Evolutionary conservation across 2,329 filamentous ascomycete species (phyloP).

Genomic region (Cercospora sp.): DNA sequence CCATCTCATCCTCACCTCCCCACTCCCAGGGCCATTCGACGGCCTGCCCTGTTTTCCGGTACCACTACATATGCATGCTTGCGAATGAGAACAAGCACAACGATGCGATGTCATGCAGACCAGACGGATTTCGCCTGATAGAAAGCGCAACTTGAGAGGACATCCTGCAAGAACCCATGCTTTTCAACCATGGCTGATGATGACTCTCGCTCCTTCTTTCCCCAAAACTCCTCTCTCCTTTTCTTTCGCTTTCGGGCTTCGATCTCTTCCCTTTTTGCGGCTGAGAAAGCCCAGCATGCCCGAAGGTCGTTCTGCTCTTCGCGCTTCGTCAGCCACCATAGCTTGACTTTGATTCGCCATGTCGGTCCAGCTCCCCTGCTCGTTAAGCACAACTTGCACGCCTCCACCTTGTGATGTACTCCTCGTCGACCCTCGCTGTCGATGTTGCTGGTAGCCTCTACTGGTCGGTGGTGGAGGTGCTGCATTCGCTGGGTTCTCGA

Average conservation of each 20-base stretch:
- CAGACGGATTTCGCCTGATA: neutral
- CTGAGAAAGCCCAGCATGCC: conserved; percentile 89
- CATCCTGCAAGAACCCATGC: neutral
- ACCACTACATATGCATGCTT: neutral
- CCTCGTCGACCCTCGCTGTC: conserved; percentile 62
- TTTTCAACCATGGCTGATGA: conserved; percentile 40
- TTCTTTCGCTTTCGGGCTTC: conserved; percentile 87
- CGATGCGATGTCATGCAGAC: neutral
- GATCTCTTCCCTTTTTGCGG: conserved; percentile 83
- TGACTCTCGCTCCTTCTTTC: conserved; percentile 81
- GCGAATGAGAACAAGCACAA: neutral
- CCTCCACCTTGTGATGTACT: conserved; percentile 78
- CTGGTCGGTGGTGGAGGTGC: conserved; percentile 21
- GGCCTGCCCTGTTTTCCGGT: neutral
- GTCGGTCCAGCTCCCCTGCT: conserved; percentile 86
- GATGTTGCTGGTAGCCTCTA: conserved; percentile 30
- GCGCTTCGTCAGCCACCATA: conserved; percentile 56
- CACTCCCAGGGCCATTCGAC: neutral
- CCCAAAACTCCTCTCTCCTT: conserved; percentile 80
- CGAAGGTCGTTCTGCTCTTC: conserved; percentile 54
- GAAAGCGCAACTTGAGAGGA: neutral
- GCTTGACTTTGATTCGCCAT: conserved; percentile 81
- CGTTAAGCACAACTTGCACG: conserved; percentile 87
- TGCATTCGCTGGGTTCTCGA: conserved; percentile 29
- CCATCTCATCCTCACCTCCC: neutral